These are phyloP conservation scores for Metarhizium album DNA, from an alignment of 2,329 filamentous ascomycete species.

Conservation along the genomic window DNA sequence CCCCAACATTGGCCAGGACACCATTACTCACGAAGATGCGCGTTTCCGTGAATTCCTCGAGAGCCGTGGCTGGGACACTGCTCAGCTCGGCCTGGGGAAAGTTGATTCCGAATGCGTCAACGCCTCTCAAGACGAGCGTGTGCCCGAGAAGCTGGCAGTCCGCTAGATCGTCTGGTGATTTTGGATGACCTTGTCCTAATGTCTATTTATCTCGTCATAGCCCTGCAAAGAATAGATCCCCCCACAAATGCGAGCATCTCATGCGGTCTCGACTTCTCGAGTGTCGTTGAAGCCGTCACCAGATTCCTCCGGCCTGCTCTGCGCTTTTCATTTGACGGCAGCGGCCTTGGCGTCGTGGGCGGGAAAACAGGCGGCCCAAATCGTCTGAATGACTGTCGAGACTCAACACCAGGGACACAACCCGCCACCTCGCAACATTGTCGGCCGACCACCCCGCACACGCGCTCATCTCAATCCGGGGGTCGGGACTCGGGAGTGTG, in stretches of 20 bases:
- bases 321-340: background rate
- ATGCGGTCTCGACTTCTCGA: background rate
- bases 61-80: slow-evolving; percentile 64
- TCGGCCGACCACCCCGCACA: background rate
- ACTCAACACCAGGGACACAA: background rate
- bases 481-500: too few relatives aligned
- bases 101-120: background rate
- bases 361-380: background rate
- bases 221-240: too few relatives aligned
- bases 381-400: too few relatives aligned
- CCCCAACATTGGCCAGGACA: slow-evolving; percentile 75
- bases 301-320: background rate
- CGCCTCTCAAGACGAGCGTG: background rate
- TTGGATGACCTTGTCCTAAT: too few relatives aligned
- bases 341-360: background rate
- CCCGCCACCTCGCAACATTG: background rate
- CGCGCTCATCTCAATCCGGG: background rate
- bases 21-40: slow-evolving; percentile 66
- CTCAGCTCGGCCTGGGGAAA: slow-evolving; percentile 31
- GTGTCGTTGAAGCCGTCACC: background rate
- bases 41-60: slow-evolving; percentile 66
- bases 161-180: background rate
- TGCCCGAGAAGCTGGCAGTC: background rate
- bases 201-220: background rate
- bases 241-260: too few relatives aligned